A percentile compares a stretch with the other conserved stretches of the same genome.
These are phyloP conservation scores for Tritrichomonas musculus DNA, from an alignment of 208 protist genomes.

Conservation along the genomic window DNA sequence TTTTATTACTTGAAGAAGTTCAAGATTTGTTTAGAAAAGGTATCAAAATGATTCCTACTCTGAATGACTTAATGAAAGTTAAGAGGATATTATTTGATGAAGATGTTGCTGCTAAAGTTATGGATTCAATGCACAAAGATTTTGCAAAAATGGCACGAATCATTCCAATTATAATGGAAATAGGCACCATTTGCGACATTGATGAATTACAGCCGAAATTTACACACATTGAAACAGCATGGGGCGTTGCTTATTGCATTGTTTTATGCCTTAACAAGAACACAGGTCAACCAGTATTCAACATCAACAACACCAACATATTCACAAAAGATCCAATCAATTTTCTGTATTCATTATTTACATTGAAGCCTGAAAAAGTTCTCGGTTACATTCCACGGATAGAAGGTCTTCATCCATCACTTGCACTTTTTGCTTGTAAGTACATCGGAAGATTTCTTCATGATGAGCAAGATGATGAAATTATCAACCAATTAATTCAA, in stretches of 20 bases:
- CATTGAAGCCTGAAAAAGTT: neutral
- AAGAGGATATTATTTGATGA: neutral
- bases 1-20: neutral
- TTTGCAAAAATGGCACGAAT: neutral
- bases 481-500: neutral
- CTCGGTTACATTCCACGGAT: neutral
- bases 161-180: neutral
- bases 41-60: neutral
- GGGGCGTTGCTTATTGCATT: neutral
- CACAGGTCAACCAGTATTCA: neutral
- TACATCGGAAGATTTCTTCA: neutral
- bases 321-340: neutral
- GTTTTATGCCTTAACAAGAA: neutral
- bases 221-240: neutral
- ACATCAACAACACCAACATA: neutral
- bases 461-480: neutral
- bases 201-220: neutral
- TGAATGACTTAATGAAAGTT: neutral
- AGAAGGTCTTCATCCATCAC: neutral
- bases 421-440: neutral
- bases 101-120: neutral
- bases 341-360: neutral
- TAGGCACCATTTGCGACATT: neutral
- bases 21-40: neutral
- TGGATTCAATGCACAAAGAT: too few relatives aligned